These are phyloP conservation scores for Bolboschoenus planiculmis DNA, from an alignment of 176 grass and related monocot species.

Conservation along the genomic window DNA sequence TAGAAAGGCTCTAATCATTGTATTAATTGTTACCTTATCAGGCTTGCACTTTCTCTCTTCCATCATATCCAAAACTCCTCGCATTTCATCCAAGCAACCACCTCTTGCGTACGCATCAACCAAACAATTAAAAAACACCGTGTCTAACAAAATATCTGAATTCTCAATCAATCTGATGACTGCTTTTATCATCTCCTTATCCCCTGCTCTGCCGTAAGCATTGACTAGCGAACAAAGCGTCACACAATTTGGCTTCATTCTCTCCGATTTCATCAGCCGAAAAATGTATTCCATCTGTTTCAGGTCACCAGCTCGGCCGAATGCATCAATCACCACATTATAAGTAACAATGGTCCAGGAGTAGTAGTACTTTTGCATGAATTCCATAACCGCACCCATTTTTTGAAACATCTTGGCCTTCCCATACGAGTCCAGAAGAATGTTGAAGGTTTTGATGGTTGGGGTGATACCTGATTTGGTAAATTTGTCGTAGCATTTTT, in stretches of 20 bases:
- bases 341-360: constrained; percentile 95
- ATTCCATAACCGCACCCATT: constrained; percentile 98
- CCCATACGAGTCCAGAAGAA: constrained; percentile 84
- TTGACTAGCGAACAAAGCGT: constrained; percentile 81
- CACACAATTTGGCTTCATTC: constrained; percentile 85
- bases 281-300: constrained; percentile 91
- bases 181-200: constrained; percentile 64
- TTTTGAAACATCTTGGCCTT: constrained; percentile 94
- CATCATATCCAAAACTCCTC: constrained; percentile 78
- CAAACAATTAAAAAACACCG: constrained; percentile 92
- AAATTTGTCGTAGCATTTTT: constrained; percentile 91
- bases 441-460: constrained; percentile 93
- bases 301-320: constrained; percentile 68
- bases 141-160: constrained; percentile 75
- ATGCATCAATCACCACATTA: constrained; percentile 91
- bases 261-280: constrained; percentile 95
- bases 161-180: constrained; percentile 67
- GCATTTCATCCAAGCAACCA: constrained; percentile 81
- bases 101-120: constrained; percentile 82
- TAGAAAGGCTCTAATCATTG: constrained; percentile 92
- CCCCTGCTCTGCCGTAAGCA: constrained; percentile 70
- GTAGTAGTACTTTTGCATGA: constrained; percentile 93
- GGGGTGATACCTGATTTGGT: constrained; percentile 74
- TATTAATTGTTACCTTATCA: constrained; percentile 78
- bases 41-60: constrained; percentile 40